A percentile compares a stretch with the other conserved stretches of the same genome.
Conservation (phyloP, 2,329 filamentous ascomycete species). For the Ceratocystis ficicola region DNA sequence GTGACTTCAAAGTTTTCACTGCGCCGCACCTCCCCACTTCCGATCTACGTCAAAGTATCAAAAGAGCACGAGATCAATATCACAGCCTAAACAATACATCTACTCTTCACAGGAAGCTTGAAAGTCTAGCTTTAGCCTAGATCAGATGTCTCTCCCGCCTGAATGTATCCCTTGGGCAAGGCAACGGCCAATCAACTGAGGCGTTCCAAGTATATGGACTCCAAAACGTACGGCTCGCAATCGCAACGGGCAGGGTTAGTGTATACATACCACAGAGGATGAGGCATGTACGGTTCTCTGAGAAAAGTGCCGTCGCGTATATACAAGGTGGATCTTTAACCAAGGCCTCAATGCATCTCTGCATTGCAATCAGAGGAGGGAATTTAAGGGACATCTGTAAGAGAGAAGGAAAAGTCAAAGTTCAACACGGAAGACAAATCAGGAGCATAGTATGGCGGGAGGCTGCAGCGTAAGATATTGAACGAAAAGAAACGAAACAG, state of each 20-base stretch:
- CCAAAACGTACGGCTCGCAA: not conserved
- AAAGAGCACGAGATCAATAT: too few relatives aligned
- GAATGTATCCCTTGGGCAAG: too few relatives aligned
- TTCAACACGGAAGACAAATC: slow-evolving; percentile 9
- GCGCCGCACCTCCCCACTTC: too few relatives aligned
- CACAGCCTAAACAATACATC: too few relatives aligned
- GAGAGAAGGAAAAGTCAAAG: slow-evolving; percentile 8
- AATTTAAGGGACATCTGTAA: not conserved
- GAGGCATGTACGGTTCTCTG: not conserved
- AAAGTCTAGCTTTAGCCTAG: too few relatives aligned
- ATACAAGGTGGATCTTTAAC: not conserved
- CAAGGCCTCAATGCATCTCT: not conserved
- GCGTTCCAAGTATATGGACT: not conserved
- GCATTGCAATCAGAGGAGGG: not conserved
- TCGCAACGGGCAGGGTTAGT: not conserved
- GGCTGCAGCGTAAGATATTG: slow-evolving; percentile 12
- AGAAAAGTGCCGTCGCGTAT: not conserved
- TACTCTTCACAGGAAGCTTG: too few relatives aligned
- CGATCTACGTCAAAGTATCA: too few relatives aligned
- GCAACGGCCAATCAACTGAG: too few relatives aligned
- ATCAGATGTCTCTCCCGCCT: too few relatives aligned
- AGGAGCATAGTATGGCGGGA: not conserved
- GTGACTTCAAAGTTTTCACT: too few relatives aligned
- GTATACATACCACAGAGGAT: not conserved
- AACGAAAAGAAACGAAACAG: slow-evolving; percentile 4